These are phyloP conservation scores for Sparassis latifolia DNA, from an alignment of 1,284 basidiomycete species.

Conservation along the genomic window DNA sequence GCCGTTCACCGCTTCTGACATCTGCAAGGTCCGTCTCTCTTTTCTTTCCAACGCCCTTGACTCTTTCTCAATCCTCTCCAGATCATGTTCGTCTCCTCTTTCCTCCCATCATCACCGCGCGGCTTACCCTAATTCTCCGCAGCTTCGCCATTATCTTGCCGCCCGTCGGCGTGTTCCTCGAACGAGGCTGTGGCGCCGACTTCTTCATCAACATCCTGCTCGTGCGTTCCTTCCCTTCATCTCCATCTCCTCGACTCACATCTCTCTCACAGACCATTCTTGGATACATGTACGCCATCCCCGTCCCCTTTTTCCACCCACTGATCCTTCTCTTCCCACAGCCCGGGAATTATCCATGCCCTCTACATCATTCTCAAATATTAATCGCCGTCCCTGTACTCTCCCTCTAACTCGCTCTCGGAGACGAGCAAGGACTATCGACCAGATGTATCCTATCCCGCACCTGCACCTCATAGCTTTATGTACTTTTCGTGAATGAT, in stretches of 20 bases:
- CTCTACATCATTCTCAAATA: constrained; percentile 71
- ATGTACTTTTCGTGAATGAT: no score
- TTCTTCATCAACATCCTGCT: constrained; percentile 67
- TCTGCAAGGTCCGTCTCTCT: constrained; percentile 54
- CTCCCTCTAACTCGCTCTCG: background rate
- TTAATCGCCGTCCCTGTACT: constrained; percentile 2
- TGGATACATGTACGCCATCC: constrained; percentile 53
- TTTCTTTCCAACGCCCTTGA: background rate
- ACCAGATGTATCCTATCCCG: no score
- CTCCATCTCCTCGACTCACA: background rate
- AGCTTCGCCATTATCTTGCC: constrained; percentile 70
- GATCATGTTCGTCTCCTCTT: constrained; percentile 25
- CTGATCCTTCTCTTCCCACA: constrained; percentile 18
- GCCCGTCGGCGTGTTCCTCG: constrained; percentile 75
- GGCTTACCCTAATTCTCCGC: constrained; percentile 5
- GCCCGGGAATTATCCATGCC: constrained; percentile 73
- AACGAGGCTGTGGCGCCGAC: constrained; percentile 69
- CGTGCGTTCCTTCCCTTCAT: constrained; percentile 20
- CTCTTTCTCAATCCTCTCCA: constrained; percentile 6
- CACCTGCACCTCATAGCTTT: no score
- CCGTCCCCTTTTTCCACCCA: background rate
- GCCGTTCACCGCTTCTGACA: constrained; percentile 67
- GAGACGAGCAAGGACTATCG: no score
- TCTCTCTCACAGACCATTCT: constrained; percentile 41
- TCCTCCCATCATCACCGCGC: background rate